These are phyloP conservation scores for Phytophthora europaea DNA, from an alignment of 352 stramenopile genomes.

Conservation along the genomic window DNA sequence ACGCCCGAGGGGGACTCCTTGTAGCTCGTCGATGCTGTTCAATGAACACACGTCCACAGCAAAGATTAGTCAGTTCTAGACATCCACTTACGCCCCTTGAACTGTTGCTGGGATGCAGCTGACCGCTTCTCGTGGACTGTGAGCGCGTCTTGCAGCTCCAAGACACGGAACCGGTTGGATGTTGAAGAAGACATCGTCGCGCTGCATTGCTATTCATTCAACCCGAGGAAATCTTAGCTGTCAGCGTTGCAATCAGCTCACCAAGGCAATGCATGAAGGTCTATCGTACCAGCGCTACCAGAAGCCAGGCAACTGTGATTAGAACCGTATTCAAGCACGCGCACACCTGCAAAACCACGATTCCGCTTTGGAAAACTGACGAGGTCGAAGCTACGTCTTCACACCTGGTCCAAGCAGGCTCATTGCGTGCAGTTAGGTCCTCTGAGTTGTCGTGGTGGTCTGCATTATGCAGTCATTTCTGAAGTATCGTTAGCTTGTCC, in stretches of 20 bases:
- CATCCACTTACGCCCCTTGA: background rate
- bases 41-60: background rate
- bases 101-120: background rate
- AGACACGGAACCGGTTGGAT: conserved; percentile 12
- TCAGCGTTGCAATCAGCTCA: background rate
- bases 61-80: background rate
- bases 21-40: conserved; percentile 54
- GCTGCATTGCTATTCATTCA: conserved; percentile 34
- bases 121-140: conserved; percentile 29
- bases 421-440: background rate
- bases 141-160: conserved; percentile 33
- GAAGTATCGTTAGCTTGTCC: background rate
- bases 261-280: background rate
- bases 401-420: conserved; percentile 29
- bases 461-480: background rate
- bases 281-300: conserved; percentile 59
- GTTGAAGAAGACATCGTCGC: conserved; percentile 26
- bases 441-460: background rate
- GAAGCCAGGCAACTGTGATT: conserved; percentile 58
- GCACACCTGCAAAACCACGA: conserved; percentile 42
- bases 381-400: conserved; percentile 32
- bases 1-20: conserved; percentile 49
- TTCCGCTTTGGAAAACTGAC: conserved; percentile 24
- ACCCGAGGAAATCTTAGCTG: background rate
- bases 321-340: conserved; percentile 53